Evolutionary conservation across 2,329 filamentous ascomycete genomes (phyloP).

Genomic region (Aureobasidium leucospermi): DNA sequence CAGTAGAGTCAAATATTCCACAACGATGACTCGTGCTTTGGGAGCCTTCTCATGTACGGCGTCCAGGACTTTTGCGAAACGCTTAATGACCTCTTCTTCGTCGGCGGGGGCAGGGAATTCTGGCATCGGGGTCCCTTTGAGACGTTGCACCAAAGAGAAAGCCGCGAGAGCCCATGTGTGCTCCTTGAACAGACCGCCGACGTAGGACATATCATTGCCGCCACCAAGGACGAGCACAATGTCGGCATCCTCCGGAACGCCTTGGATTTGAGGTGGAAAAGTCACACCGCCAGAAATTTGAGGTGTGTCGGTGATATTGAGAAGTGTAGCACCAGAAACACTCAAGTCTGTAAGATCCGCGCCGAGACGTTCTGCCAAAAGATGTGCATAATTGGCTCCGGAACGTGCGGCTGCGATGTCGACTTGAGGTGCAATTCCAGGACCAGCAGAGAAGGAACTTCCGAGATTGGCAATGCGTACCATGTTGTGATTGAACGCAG

Average conservation of each 20-base stretch:
- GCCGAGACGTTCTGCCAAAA: constrained; percentile 25
- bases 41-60: not conserved
- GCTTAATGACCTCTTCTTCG: not conserved
- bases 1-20: constrained; percentile 1
- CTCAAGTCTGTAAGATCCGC: constrained; percentile 23
- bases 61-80: not conserved
- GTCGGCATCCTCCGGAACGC: constrained; percentile 28
- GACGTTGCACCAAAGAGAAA: not conserved
- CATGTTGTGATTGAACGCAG: not conserved
- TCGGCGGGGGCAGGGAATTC: not conserved
- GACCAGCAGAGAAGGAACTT: constrained; percentile 24
- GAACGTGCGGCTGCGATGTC: constrained; percentile 27
- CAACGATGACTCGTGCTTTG: not conserved
- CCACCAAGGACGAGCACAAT: constrained; percentile 33
- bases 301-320: constrained; percentile 31
- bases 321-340: constrained; percentile 33
- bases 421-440: constrained; percentile 29
- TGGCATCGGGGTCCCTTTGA: not conserved
- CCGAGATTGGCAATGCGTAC: constrained; percentile 8
- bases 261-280: constrained; percentile 31
- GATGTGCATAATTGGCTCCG: constrained; percentile 31
- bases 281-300: constrained; percentile 22
- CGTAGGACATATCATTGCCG: constrained; percentile 35
- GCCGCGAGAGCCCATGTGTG: not conserved
- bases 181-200: constrained; percentile 30